Evolutionary conservation across 2,329 filamentous ascomycete species (phyloP).

Genomic region (Coniochaeta pulveracea): DNA sequence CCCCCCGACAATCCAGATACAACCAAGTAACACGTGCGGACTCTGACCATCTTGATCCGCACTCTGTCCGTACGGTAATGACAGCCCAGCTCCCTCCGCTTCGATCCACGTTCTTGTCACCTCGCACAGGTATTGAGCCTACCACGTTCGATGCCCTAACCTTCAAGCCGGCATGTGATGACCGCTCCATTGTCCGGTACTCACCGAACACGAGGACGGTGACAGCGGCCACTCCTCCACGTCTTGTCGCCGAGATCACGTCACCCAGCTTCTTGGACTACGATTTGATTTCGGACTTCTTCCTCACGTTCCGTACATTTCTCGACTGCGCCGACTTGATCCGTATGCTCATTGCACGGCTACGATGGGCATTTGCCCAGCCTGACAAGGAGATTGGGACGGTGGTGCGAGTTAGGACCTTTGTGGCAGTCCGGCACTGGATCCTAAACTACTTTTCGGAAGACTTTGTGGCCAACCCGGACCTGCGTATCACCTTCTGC

Average conservation of each 20-base stretch:
- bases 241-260: slow-evolving; percentile 91
- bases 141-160: slow-evolving; percentile 75
- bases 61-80: slow-evolving; percentile 20
- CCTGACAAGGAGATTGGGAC: slow-evolving; percentile 75
- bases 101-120: slow-evolving; percentile 36
- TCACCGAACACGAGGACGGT: slow-evolving; percentile 61
- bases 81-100: slow-evolving; percentile 26
- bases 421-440: slow-evolving; percentile 94
- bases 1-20: slow-evolving; percentile 16
- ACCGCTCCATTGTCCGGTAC: slow-evolving; percentile 74
- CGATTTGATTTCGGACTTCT: slow-evolving; percentile 94
- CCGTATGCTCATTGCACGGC: slow-evolving; percentile 70
- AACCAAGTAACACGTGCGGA: too few species aligned
- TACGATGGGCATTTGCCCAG: slow-evolving; percentile 70
- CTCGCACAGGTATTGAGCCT: slow-evolving; percentile 48
- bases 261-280: slow-evolving; percentile 95
- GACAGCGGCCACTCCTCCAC: slow-evolving; percentile 77
- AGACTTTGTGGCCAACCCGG: slow-evolving; percentile 73
- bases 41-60: slow-evolving; percentile 11
- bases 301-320: slow-evolving; percentile 87
- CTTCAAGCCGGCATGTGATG: slow-evolving; percentile 66
- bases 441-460: slow-evolving; percentile 96
- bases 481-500: slow-evolving; percentile 69
- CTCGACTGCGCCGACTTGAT: slow-evolving; percentile 67
- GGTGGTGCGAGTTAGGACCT: slow-evolving; percentile 90